Evolutionary conservation across 768 basidiomycete species (phyloP).

Genomic region (Lactarius deliciosus): DNA sequence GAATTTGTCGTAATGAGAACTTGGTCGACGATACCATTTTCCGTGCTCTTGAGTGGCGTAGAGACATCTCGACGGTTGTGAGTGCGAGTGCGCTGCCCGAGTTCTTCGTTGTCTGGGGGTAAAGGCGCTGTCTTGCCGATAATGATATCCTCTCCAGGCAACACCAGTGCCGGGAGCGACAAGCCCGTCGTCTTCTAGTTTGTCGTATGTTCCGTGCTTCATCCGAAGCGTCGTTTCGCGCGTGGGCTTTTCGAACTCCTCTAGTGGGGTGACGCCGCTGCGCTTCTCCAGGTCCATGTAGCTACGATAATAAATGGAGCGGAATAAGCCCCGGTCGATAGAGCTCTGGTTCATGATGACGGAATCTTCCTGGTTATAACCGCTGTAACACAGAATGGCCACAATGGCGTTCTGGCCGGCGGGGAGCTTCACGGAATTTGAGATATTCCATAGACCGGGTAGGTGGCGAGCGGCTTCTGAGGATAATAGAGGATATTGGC

Average conservation of each 20-base stretch:
- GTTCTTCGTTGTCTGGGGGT: conserved; percentile 93
- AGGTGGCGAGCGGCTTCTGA: conserved; percentile 96
- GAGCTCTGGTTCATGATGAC: conserved; percentile 99
- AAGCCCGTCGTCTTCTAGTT: conserved; percentile 93
- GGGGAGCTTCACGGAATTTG: conserved; percentile 97
- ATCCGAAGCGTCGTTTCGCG: conserved; percentile 90
- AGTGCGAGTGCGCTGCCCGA: conserved; percentile 90
- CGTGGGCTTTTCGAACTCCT: conserved; percentile 96
- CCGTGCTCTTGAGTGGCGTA: conserved; percentile 95
- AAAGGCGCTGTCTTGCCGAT: conserved; percentile 99
- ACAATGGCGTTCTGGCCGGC: conserved; percentile 99
- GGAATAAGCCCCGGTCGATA: conserved; percentile 96
- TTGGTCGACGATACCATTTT: conserved; percentile 97
- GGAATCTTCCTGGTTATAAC: conserved; percentile 99
- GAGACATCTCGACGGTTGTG: conserved; percentile 96
- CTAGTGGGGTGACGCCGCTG: conserved; percentile 85
- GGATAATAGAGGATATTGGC: conserved; percentile 99
- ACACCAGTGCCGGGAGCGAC: conserved; percentile 96
- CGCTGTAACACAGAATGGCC: conserved; percentile 97
- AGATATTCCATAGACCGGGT: conserved; percentile 99
- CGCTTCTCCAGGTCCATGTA: conserved; percentile 99
- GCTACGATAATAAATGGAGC: conserved; percentile 97
- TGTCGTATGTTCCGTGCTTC: conserved; percentile 99
- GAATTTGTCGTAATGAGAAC: conserved; percentile 95
- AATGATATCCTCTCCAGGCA: conserved; percentile 94